Base-by-base conservation (phyloP, 2,329 filamentous ascomycete species). In the Fusarium musae region DNA sequence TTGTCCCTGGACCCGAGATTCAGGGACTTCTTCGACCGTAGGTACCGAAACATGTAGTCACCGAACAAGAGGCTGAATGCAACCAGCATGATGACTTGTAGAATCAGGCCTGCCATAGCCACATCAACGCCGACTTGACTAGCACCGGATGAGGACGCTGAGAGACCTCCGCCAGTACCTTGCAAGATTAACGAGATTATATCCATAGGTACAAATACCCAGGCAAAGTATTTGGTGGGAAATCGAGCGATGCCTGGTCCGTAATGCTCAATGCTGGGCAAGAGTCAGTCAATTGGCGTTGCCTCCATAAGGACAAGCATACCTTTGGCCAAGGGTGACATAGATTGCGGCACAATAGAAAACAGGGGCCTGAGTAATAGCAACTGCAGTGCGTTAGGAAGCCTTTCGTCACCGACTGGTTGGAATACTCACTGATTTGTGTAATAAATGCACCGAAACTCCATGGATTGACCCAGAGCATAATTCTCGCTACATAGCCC, bases 401-500 rank as follows among this genome's bases (percentile, higher is more conserved):
- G 0, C 9, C 6, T 5, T n/a, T 17, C 2, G 1, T 8, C 8
- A 39, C 9, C 11, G 1, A 34, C 3, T 2, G 3, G 4, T 28
- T 4, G 6, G 9, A n/a, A 2, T 4, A 44, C 73, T 6, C 17
- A 75, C 73, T 78, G 69, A 91, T 90, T 77, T 92, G 88, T 11
- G 90, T 85, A 61, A 91, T 83, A 74, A 92, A 92, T 1, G 85
- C 88, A 6, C 77, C 74, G 75, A 90, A 85, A 43, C 74, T 81
- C 75, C 88, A 92, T 0, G 88, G 87, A 69, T 91, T 87, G 30
- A 85, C 73, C 66, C 87, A 83, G 47, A 89, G 80, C 63, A 88
- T 76, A 21, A 91, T 80, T 4, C 90, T 84, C 1, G 87, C 90
- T 1, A 82, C 79, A 60, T 92, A 92, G 12, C 90, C 90, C 15